These are phyloP conservation scores for Kwoniella mangroviensis DNA, from an alignment of 768 basidiomycete species.

Conservation along the genomic window DNA sequence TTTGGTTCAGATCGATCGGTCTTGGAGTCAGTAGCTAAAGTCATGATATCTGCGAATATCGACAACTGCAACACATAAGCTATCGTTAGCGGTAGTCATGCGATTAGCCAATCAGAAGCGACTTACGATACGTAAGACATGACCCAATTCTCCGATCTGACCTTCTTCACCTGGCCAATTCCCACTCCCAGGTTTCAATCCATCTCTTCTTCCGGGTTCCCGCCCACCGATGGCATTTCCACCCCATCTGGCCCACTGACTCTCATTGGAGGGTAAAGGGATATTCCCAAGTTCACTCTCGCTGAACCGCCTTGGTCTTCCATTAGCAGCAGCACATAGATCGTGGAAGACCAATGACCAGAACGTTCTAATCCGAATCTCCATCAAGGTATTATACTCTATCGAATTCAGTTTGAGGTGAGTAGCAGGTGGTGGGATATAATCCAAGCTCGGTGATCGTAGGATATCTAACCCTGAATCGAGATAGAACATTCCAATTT, in stretches of 20 bases:
- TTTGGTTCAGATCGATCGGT: constrained; percentile 11
- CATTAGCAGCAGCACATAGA: constrained; percentile 45
- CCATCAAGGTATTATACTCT: constrained; percentile 46
- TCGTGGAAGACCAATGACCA: constrained; percentile 54
- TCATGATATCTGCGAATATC: constrained; percentile 53
- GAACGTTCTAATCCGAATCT: constrained; percentile 47
- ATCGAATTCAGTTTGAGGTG: constrained; percentile 24
- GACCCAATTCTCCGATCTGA: constrained; percentile 53
- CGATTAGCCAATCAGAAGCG: background rate
- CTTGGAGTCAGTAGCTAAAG: constrained; percentile 36
- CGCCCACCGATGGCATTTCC: constrained; percentile 30
- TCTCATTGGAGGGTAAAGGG: constrained; percentile 49
- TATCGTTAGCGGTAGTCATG: background rate
- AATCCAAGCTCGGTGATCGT: constrained; percentile 26
- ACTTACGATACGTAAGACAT: constrained; percentile 55
- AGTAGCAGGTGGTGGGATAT: constrained; percentile 28
- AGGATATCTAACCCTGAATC: constrained; percentile 43
- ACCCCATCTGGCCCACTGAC: constrained; percentile 45
- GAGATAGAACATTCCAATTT: constrained; percentile 40
- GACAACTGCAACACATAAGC: constrained; percentile 35
- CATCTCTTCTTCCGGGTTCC: constrained; percentile 41
- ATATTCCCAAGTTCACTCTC: constrained; percentile 44
- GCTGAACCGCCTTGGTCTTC: constrained; percentile 36
- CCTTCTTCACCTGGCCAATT: constrained; percentile 47
- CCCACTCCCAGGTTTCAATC: constrained; percentile 34